Evolutionary conservation across 495 filamentous ascomycete species (phyloP).

Genomic region (Penicillium goetzii): DNA sequence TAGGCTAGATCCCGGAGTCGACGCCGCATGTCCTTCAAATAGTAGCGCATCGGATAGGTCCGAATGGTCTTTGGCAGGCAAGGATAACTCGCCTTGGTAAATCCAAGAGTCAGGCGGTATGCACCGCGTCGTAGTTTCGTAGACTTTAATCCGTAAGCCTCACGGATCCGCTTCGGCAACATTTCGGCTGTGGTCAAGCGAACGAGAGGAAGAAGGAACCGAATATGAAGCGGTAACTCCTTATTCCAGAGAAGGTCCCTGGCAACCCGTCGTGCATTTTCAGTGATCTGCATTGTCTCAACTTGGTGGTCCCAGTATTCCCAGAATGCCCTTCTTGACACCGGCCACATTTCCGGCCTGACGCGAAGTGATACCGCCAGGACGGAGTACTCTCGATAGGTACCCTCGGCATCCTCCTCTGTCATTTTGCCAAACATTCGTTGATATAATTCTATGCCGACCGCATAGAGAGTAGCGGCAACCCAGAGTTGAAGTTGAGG

Average conservation of each 20-base stretch:
- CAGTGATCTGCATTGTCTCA: slow-evolving; percentile 32
- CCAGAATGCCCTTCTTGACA: slow-evolving; percentile 42
- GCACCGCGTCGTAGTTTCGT: slow-evolving; percentile 17
- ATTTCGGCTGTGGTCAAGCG: slow-evolving; percentile 40
- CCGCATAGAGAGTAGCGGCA: slow-evolving; percentile 45
- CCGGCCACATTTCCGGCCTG: slow-evolving; percentile 41
- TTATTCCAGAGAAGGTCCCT: slow-evolving; percentile 37
- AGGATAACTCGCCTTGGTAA: slow-evolving; percentile 36
- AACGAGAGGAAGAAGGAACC: slow-evolving; percentile 30
- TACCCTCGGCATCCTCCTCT: slow-evolving; percentile 25
- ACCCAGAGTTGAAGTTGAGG: slow-evolving; percentile 47
- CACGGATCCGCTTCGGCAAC: slow-evolving; percentile 33
- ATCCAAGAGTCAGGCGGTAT: slow-evolving; percentile 26
- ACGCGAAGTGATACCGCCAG: slow-evolving; percentile 43
- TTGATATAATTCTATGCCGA: slow-evolving; percentile 41
- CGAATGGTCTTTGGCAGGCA: slow-evolving; percentile 33
- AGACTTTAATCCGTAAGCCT: slow-evolving; percentile 35
- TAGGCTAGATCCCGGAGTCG: slow-evolving; percentile 23
- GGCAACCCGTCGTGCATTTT: slow-evolving; percentile 39
- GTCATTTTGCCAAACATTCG: slow-evolving; percentile 37
- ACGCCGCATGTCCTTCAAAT: slow-evolving; percentile 46
- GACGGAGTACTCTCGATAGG: slow-evolving; percentile 45
- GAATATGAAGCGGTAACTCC: slow-evolving; percentile 27
- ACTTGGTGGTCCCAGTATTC: slow-evolving; percentile 45
- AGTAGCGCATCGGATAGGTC: slow-evolving; percentile 41